A percentile compares a stretch with the other conserved stretches of the same genome.
phyloP scores from a whole-genome alignment of 2,329 filamentous ascomycete genomes.

The Calonectria multiphialidica region DNA sequence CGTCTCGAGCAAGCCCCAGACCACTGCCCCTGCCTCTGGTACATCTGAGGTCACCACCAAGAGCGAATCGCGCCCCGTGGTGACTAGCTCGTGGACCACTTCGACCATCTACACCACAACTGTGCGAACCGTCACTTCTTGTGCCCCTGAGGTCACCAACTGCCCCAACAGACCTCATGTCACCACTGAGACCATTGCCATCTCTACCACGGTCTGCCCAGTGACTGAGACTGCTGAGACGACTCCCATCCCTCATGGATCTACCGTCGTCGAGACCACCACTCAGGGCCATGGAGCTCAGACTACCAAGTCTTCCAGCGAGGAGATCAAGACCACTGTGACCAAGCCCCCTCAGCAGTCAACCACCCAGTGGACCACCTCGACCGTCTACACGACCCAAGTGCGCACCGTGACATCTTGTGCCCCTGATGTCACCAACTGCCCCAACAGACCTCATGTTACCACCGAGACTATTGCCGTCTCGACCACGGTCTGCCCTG shows the following conservation, averaged over 20 bases:
- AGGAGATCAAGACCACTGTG: neutral
- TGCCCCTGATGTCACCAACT: constrained; percentile 45
- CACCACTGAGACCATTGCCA: neutral
- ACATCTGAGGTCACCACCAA: neutral
- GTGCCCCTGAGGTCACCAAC: constrained; percentile 34
- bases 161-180: constrained; percentile 24
- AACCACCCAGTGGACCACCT: constrained; percentile 43
- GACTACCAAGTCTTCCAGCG: neutral
- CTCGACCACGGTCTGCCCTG: constrained; percentile 47
- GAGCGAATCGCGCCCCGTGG: neutral
- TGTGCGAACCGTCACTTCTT: constrained; percentile 34
- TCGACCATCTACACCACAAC: neutral
- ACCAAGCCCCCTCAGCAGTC: neutral
- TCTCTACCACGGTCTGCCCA: neutral
- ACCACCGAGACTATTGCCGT: constrained; percentile 43
- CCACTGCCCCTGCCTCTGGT: neutral
- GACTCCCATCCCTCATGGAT: neutral
- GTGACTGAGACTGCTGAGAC: neutral
- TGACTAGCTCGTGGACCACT: neutral
- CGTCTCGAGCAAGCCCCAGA: neutral
- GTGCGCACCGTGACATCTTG: constrained; percentile 46
- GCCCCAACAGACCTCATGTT: constrained; percentile 43
- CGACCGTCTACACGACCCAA: constrained; percentile 47
- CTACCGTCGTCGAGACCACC: neutral
- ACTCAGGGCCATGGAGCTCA: neutral